phyloP scores from a whole-genome alignment of 371 early-diverging fungal species.

The Chytridium lagenaria region DNA sequence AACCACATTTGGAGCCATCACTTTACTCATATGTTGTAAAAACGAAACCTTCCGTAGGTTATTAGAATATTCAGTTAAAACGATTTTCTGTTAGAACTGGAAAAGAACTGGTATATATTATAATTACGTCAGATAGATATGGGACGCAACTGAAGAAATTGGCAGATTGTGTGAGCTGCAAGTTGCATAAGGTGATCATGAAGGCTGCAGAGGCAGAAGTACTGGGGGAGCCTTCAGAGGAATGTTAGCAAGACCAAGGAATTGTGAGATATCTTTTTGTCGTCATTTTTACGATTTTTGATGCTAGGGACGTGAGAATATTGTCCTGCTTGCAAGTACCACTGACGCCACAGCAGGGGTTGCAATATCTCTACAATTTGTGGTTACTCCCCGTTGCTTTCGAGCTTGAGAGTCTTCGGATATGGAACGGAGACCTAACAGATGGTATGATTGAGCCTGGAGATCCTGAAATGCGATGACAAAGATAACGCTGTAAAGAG shows the following conservation, averaged over 20 bases:
- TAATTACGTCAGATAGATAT: conserved; percentile 77
- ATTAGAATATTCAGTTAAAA: too few species aligned
- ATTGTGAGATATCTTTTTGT: conserved; percentile 70
- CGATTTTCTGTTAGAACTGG: too few species aligned
- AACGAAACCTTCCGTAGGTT: too few species aligned
- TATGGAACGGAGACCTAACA: not conserved
- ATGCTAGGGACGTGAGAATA: not conserved
- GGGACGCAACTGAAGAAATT: conserved; percentile 81
- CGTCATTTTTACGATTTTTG: too few species aligned
- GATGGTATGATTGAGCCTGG: not conserved
- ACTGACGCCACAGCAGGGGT: not conserved
- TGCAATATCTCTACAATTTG: not conserved
- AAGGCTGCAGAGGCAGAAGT: conserved; percentile 65
- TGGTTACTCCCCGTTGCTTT: not conserved
- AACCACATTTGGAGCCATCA: too few species aligned
- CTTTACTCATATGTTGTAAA: too few species aligned
- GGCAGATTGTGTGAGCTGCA: conserved; percentile 81
- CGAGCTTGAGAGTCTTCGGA: not conserved
- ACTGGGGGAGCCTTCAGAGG: conserved; percentile 72
- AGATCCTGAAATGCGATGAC: not conserved
- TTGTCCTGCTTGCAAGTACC: not conserved
- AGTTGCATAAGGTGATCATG: conserved; percentile 67
- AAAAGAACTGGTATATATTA: too few species aligned
- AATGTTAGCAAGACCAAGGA: conserved; percentile 64
- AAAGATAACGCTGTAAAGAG: not conserved